Evolutionary conservation across 2,329 filamentous ascomycete species (phyloP).

Genomic region (Diaporthe eres): DNA sequence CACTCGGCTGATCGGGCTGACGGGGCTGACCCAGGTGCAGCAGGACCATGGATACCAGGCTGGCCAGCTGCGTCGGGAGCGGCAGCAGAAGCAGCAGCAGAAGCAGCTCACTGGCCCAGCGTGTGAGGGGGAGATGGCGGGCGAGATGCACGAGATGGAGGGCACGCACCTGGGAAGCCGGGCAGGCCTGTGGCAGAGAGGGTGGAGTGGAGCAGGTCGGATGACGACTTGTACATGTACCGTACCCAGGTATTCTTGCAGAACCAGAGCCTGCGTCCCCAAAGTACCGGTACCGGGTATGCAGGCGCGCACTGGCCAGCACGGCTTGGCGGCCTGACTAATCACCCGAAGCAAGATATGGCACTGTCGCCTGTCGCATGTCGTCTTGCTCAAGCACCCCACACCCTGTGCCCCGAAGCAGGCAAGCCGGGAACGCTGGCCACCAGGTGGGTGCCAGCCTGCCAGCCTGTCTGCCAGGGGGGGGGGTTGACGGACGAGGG

Average conservation of each 20-base stretch:
- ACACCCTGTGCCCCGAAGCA: slow-evolving; percentile 5
- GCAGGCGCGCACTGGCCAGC: slow-evolving; percentile 15
- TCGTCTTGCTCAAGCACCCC: slow-evolving; percentile 19
- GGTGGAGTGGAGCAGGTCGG: slow-evolving; percentile 6
- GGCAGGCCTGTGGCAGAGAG: background rate
- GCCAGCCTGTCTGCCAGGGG: background rate
- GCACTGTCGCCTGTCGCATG: slow-evolving; percentile 20
- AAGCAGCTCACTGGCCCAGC: slow-evolving; percentile 10
- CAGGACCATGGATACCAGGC: slow-evolving; percentile 10
- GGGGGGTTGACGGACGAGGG: background rate
- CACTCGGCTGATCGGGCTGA: slow-evolving; percentile 34
- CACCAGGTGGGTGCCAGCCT: slow-evolving; percentile 1
- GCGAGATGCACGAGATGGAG: background rate
- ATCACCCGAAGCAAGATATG: slow-evolving; percentile 22
- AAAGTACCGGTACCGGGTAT: background rate
- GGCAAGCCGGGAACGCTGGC: slow-evolving; percentile 19
- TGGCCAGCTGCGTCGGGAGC: background rate
- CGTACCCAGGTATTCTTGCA: background rate
- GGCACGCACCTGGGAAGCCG: slow-evolving; percentile 19
- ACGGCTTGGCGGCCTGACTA: slow-evolving; percentile 17
- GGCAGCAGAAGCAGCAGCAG: background rate
- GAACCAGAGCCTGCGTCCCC: background rate
- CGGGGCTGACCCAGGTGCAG: slow-evolving; percentile 29
- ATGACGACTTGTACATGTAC: slow-evolving; percentile 15
- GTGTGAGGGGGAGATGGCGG: background rate